Evolutionary conservation across 2,329 filamentous ascomycete genomes (phyloP).

Genomic region (Ceratocystis eucalypticola): DNA sequence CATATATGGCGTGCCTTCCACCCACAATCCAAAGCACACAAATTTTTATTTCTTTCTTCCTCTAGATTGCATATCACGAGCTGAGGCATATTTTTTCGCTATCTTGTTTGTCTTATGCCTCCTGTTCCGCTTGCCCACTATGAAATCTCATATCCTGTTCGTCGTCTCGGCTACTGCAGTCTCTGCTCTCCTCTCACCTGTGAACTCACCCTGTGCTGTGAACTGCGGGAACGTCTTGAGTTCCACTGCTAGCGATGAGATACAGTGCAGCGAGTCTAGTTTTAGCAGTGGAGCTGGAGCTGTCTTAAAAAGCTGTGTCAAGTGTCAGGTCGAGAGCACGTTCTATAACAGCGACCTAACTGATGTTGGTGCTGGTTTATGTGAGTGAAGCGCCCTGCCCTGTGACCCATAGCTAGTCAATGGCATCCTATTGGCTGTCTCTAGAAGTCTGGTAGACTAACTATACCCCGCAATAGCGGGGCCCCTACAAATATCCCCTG

Average conservation of each 20-base stretch:
- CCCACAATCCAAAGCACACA: not conserved
- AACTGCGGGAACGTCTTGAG: conserved; percentile 42
- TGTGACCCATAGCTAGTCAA: not conserved
- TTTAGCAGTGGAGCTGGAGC: conserved; percentile 32
- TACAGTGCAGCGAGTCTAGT: conserved; percentile 34
- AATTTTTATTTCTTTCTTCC: not conserved
- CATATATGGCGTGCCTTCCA: not conserved
- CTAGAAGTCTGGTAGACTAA: not conserved
- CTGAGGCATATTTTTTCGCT: not conserved
- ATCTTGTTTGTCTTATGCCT: not conserved
- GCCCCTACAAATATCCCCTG: not conserved
- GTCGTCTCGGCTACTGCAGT: not conserved
- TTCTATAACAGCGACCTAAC: conserved; percentile 33
- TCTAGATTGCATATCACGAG: not conserved
- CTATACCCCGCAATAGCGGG: not conserved
- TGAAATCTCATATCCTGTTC: not conserved
- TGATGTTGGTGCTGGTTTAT: conserved; percentile 42
- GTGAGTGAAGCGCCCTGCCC: conserved; percentile 31
- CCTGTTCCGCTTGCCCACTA: not conserved
- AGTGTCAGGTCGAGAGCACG: conserved; percentile 39
- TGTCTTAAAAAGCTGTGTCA: conserved; percentile 39
- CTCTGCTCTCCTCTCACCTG: conserved; percentile 31
- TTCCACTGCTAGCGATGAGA: conserved; percentile 33
- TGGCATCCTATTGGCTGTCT: not conserved
- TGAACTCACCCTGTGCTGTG: conserved; percentile 36